A percentile compares a stretch with the other conserved stretches of the same genome.
Evolutionary conservation across 169 alveolate genomes (phyloP).

Genomic region (Eimeria maxima): DNA sequence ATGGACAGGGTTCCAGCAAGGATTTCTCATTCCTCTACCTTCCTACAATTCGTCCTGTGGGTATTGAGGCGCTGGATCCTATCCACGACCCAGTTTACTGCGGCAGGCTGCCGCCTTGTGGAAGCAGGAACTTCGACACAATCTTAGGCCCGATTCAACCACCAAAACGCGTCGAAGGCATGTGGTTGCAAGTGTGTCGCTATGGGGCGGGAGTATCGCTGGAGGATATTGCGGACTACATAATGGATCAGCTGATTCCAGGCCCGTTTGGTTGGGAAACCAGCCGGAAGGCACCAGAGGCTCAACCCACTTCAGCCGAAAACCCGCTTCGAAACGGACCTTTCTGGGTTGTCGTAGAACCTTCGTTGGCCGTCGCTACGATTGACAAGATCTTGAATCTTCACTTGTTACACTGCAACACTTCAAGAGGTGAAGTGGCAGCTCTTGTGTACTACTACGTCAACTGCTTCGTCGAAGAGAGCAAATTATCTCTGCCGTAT

Average conservation of each 20-base stretch:
- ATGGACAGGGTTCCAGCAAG: not conserved
- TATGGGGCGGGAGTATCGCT: not conserved
- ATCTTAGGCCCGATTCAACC: slow-evolving; percentile 34
- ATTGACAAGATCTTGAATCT: not conserved
- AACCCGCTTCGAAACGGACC: not conserved
- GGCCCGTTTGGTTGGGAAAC: not conserved
- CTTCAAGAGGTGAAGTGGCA: not conserved
- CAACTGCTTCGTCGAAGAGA: not conserved
- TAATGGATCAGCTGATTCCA: slow-evolving; percentile 28
- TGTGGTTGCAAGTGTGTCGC: not conserved
- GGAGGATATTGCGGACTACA: slow-evolving; percentile 1
- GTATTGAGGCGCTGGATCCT: not conserved
- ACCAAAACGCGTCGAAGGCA: not conserved
- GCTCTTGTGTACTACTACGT: slow-evolving; percentile 13
- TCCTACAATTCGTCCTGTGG: not conserved
- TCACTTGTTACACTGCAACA: not conserved
- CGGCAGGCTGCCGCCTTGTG: not conserved
- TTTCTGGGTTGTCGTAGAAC: not conserved
- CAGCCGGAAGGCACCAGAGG: not conserved
- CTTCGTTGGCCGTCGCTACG: not conserved
- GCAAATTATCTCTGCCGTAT: not conserved
- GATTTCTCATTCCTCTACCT: not conserved
- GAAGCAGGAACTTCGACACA: no score
- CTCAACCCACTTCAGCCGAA: not conserved
- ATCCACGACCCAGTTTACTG: not conserved